Base-by-base conservation (phyloP, 2,329 filamentous ascomycete species). In the Plenodomus biglobosus region DNA sequence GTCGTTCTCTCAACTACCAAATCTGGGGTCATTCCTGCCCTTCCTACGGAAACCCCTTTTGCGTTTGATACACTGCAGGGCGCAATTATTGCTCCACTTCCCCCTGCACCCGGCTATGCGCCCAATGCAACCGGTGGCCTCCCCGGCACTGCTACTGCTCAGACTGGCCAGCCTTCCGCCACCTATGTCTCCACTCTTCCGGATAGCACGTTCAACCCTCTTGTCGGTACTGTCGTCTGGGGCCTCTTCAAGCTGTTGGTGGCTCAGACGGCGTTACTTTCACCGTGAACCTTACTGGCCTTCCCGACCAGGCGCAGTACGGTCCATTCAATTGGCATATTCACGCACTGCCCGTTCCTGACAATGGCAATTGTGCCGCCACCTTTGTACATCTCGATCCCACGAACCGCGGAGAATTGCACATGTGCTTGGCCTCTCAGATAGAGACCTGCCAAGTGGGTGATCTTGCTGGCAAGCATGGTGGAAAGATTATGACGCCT, bases 381-480 rank as follows among this genome's bases (percentile, higher is more conserved):
- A 68, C 72, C 3, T 53, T 66, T 16, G 64, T 54, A 16, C 71
- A 73, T 48, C 57, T 76, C n/a, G 69, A 75, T 44, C 71, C 73
- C 0, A 72, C 65, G 36, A 61, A 64, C 22, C 64, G 57, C 38
- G 71, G 70, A 39, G 65, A 72, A 22, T 48, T 60, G 5, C 61
- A 65, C 17, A 55, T 59, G 48, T 75, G 73, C 52, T 59, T 75
- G 44, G 24, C 59, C 0, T 53, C 52, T 6, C 46, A 55, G 37
- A 69, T 68, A 1, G 52, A 61, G 18, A 66, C 59, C 1, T 76
- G 74, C 48, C 67, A 74, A 50, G 70, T 72, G 1, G 74, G 74
- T 24, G 74, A 76, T 44, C 53, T 75, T 16, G 68, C 69, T 7
- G 74, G 73, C 40, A 76, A 76, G 58, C 69, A 76, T 49, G 73